A percentile compares a stretch with the other conserved stretches of the same genome.
These are phyloP conservation scores for Amauroascus verrucosus DNA, from an alignment of 2,329 filamentous ascomycete species.

Conservation along the genomic window DNA sequence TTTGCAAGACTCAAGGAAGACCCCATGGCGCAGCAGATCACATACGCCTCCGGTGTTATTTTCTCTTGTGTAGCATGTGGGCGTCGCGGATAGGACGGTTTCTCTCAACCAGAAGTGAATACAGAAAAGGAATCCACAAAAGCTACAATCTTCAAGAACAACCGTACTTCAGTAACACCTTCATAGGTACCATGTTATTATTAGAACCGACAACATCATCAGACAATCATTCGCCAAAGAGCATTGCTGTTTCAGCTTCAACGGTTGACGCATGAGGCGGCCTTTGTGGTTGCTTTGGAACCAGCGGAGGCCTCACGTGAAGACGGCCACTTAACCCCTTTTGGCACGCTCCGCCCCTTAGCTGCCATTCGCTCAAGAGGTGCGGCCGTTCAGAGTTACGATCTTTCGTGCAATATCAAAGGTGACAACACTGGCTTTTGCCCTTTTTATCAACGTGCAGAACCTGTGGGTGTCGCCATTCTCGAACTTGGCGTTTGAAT, in stretches of 20 bases:
- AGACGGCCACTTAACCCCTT: constrained; percentile 6
- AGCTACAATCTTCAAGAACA: background rate
- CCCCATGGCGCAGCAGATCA: constrained; percentile 10
- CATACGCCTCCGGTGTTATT: background rate
- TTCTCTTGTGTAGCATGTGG: background rate
- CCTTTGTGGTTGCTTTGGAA: background rate
- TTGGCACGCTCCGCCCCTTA: constrained; percentile 1
- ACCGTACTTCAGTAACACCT: background rate
- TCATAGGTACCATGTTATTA: background rate
- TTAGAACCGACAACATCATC: background rate
- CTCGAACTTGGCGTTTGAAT: background rate
- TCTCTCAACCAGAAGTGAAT: too few relatives aligned
- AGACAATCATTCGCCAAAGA: background rate
- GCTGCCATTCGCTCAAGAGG: constrained; percentile 1
- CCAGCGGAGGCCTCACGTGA: background rate
- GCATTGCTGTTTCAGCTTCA: constrained; percentile 2
- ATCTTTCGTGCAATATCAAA: background rate
- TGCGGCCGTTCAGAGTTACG: background rate
- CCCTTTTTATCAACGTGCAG: background rate
- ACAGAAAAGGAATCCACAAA: too few relatives aligned
- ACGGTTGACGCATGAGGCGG: background rate
- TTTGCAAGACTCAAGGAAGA: constrained; percentile 9
- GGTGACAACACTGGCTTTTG: background rate
- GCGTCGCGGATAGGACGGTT: background rate
- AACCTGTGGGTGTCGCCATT: background rate